phyloP scores from a whole-genome alignment of 345 rosid species.

The Camelina neglecta region DNA sequence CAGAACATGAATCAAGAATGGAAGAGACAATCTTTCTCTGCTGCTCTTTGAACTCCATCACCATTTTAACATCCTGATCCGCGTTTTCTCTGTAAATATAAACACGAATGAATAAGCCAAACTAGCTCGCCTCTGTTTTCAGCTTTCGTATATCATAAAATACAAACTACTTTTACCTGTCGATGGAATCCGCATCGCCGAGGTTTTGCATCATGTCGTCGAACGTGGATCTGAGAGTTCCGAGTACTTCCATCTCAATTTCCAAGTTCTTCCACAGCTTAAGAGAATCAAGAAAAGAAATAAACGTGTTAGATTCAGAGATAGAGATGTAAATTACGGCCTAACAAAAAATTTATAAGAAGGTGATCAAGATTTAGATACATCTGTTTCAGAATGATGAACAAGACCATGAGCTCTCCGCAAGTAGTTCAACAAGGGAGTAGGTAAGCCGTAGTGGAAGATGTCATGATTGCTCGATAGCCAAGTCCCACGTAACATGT shows the following conservation, averaged over 20 bases:
- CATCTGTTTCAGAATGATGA: conserved; percentile 43
- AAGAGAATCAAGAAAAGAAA: conserved; percentile 14
- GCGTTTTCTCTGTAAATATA: conserved; percentile 53
- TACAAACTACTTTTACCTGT: conserved; percentile 47
- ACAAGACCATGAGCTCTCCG: conserved; percentile 65
- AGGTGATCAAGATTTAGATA: conserved; percentile 28
- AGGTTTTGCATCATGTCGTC: conserved; percentile 69
- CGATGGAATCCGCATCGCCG: conserved; percentile 51
- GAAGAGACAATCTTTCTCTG: conserved; percentile 78
- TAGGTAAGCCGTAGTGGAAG: conserved; percentile 84
- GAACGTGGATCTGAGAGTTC: conserved; percentile 62
- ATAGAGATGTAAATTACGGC: background rate
- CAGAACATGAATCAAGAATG: conserved; percentile 66
- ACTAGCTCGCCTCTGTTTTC: background rate
- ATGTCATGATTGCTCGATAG: conserved; percentile 66
- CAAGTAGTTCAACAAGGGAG: conserved; percentile 68
- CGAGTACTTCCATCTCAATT: conserved; percentile 66
- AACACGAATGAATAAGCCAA: background rate
- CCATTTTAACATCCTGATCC: conserved; percentile 71
- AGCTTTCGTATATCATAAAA: background rate
- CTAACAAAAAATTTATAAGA: background rate
- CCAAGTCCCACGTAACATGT: conserved; percentile 98
- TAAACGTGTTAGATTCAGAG: background rate
- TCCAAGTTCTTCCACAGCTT: conserved; percentile 62
- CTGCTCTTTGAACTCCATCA: conserved; percentile 56